Base-by-base conservation (phyloP, 495 filamentous ascomycete genomes). In the Tuber umbilicatum region DNA sequence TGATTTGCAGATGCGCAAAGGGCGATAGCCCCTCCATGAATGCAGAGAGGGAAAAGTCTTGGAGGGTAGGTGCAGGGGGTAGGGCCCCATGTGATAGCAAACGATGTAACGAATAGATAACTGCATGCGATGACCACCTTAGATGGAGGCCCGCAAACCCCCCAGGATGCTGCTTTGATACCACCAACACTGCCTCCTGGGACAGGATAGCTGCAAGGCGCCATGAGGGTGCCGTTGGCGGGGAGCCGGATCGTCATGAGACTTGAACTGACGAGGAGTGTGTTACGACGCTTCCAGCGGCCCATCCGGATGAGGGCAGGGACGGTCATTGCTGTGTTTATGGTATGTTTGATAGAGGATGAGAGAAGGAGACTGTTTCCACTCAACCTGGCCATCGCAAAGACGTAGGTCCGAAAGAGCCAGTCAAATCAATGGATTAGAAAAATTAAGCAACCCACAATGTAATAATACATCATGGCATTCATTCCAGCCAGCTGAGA, bases 401-500 rank as follows among this genome's bases (percentile, higher is more conserved):
- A 92, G 76, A 92, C 86, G 71, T 93, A 92, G 39, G 75, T 88
- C 89, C 73, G 41, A 39, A 37, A 10, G n/a, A 39, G 47, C 72
- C 55, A 77, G 68, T 70, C 43, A 40, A 41, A 5, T 45, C 19
- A 2, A 68, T 72, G 31, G 1, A 60, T 27, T 27, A 60, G 47
- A 6, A 37, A 23, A 23, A 23, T n/a, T 43, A 7, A 37, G 5
- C 55, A 35, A 27, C 78, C 77, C 73, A 87, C 85, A 70, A 87
- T 87, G 72, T 87, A 87, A 81, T 86, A 87, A 81, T 86, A 87
- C 88, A 93, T 93, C 91, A 94, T 94, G 31, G 93, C 91, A 81
- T 94, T 94, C 91, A 93, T 93, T 42, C 92, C 92, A 2, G 91
- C 92, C 42, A 95, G 84, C 82, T 95, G 92, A 31, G 89, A 90